Conservation (phyloP, 129 eudicot species). For the Centaurea solstitialis region DNA sequence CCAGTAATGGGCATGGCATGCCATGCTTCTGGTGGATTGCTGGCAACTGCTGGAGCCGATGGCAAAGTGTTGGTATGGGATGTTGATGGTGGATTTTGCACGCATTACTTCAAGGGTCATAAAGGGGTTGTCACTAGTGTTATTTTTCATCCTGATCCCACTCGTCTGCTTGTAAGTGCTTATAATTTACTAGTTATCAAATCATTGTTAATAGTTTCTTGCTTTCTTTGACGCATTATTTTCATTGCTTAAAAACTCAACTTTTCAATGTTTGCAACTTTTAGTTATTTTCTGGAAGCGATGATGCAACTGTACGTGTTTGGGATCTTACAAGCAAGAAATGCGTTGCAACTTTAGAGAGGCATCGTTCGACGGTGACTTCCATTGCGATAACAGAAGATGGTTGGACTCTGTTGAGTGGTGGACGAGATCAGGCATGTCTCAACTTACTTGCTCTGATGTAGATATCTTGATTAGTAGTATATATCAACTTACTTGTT, state of each 20-base stretch:
- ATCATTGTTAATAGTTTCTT: not conserved
- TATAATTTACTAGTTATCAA: not conserved
- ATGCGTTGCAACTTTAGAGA: conserved; percentile 66
- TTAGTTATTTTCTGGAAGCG: conserved; percentile 80
- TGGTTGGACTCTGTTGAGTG: conserved; percentile 79
- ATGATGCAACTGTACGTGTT: conserved; percentile 73
- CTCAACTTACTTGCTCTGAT: not conserved
- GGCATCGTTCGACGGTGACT: conserved; percentile 81
- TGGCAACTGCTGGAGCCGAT: conserved; percentile 95
- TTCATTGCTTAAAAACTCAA: not conserved
- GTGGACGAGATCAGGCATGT: conserved; percentile 88
- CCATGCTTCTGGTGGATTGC: conserved; percentile 84
- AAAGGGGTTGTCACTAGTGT: conserved; percentile 71
- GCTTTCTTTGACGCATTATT: not conserved
- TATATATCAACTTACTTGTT: not conserved
- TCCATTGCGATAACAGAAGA: conserved; percentile 86
- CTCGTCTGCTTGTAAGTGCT: conserved; percentile 58
- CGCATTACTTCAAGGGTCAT: conserved; percentile 88
- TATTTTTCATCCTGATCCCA: conserved; percentile 80
- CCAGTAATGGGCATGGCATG: conserved; percentile 87
- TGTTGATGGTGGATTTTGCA: conserved; percentile 87
- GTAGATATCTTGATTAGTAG: not conserved
- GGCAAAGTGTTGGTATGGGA: conserved; percentile 91
- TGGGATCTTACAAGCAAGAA: conserved; percentile 88
- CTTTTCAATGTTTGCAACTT: conserved; percentile 3